Evolutionary conservation across 2,329 filamentous ascomycete species (phyloP).

Genomic region (Alternaria tenuissima): DNA sequence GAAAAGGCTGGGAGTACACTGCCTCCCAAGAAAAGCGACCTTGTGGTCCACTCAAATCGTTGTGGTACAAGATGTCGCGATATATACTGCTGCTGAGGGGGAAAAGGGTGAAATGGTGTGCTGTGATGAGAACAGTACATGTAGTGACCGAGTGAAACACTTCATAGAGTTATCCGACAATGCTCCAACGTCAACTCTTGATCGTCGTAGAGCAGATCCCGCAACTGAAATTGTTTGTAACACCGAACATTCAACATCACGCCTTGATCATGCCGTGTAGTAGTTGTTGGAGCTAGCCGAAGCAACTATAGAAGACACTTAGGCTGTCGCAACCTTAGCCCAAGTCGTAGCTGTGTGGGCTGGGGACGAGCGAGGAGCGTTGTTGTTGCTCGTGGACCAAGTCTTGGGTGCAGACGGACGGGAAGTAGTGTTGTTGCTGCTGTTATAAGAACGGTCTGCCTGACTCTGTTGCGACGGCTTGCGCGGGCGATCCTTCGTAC

Average conservation of each 20-base stretch:
- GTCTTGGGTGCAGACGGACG: constrained; percentile 36
- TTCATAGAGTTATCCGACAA: constrained; percentile 12
- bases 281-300: not conserved
- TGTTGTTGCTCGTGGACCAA: constrained; percentile 36
- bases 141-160: constrained; percentile 18
- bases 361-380: constrained; percentile 28
- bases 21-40: constrained; percentile 28
- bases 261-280: not conserved
- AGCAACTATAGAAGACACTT: constrained; percentile 1
- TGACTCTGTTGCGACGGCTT: constrained; percentile 44
- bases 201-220: constrained; percentile 15
- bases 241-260: not conserved
- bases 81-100: constrained; percentile 27
- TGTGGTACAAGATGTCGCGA: constrained; percentile 34
- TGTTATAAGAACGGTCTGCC: constrained; percentile 33
- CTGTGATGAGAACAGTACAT: constrained; percentile 24
- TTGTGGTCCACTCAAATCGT: constrained; percentile 33
- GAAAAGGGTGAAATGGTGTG: constrained; percentile 23
- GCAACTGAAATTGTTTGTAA: not conserved
- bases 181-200: not conserved
- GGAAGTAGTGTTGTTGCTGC: constrained; percentile 24
- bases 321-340: constrained; percentile 38
- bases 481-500: constrained; percentile 38
- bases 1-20: constrained; percentile 24
- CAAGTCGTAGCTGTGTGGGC: constrained; percentile 30